Evolutionary conservation across 2,329 filamentous ascomycete species (phyloP).

Genomic region (Teratosphaeria nubilosa): DNA sequence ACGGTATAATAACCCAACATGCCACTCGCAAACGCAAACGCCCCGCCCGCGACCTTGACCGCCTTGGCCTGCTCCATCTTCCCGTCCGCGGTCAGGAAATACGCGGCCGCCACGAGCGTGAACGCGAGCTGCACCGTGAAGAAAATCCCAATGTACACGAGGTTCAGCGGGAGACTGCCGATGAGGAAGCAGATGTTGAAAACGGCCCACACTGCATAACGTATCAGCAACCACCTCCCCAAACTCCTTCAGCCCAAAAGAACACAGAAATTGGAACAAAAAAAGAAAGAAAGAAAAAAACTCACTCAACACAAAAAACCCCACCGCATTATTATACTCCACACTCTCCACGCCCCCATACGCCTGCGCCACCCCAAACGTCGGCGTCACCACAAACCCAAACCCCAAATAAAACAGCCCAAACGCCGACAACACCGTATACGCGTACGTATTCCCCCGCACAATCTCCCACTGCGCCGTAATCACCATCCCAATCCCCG

Average conservation of each 20-base stretch:
- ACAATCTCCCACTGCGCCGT: conserved; percentile 48
- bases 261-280: not conserved
- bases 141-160: conserved; percentile 41
- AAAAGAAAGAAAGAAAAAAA: not conserved
- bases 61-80: conserved; percentile 23
- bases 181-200: conserved; percentile 39
- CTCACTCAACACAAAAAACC: conserved; percentile 40
- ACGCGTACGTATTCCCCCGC: conserved; percentile 41
- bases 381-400: conserved; percentile 38
- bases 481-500: conserved; percentile 43
- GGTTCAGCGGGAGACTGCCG: conserved; percentile 35
- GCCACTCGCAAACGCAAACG: conserved; percentile 38
- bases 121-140: conserved; percentile 39
- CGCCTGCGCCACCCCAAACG: conserved; percentile 35
- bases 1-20: conserved; percentile 39
- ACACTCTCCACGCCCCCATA: conserved; percentile 33
- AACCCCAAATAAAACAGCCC: conserved; percentile 45
- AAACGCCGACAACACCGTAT: conserved; percentile 46
- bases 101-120: conserved; percentile 33
- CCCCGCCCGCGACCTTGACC: conserved; percentile 37
- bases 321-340: conserved; percentile 40
- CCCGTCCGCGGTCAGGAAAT: conserved; percentile 39
- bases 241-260: not conserved
- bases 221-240: not conserved
- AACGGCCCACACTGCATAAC: conserved; percentile 34